phyloP scores from a whole-genome alignment of 139 green algal genomes.

The Micractinium conductrix region DNA sequence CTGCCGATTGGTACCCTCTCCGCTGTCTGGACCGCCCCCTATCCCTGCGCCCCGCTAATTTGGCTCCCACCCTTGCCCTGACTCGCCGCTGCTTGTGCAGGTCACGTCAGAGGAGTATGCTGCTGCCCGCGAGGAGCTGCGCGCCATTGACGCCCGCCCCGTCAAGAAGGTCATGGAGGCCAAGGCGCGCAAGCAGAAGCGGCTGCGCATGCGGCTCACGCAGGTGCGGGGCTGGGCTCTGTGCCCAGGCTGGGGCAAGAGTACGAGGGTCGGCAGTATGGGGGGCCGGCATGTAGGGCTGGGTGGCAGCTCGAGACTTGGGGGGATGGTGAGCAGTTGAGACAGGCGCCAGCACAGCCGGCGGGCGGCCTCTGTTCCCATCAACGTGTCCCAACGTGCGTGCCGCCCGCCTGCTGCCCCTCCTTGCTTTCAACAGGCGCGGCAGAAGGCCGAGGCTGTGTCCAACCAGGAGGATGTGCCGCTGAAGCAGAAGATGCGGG shows the following conservation, averaged over 20 bases:
- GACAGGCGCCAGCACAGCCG: too few relatives aligned
- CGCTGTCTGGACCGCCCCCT: too few relatives aligned
- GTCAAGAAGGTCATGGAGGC: slow-evolving; percentile 98
- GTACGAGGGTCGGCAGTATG: too few relatives aligned
- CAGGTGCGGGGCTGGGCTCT: not conserved
- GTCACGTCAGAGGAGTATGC: slow-evolving; percentile 77
- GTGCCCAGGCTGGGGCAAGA: not conserved
- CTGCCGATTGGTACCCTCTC: too few relatives aligned
- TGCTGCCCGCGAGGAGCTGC: slow-evolving; percentile 78
- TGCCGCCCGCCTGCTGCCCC: not conserved
- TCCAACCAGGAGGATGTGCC: slow-evolving; percentile 74
- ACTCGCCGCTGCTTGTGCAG: not conserved
- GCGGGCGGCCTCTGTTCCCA: too few relatives aligned
- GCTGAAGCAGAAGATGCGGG: slow-evolving; percentile 45
- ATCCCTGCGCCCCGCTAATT: too few relatives aligned
- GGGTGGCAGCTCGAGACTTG: too few relatives aligned
- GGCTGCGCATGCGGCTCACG: slow-evolving; percentile 60
- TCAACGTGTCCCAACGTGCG: not conserved
- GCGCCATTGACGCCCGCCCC: slow-evolving; percentile 86
- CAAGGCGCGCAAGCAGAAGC: slow-evolving; percentile 89
- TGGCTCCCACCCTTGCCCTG: not conserved
- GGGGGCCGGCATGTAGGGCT: too few relatives aligned
- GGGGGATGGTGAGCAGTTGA: too few relatives aligned
- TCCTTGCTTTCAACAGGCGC: slow-evolving; percentile 41
- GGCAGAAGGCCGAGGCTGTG: slow-evolving; percentile 80